A percentile compares a stretch with the other conserved stretches of the same genome.
Conservation (phyloP, 2,329 filamentous ascomycete genomes). For the Trichoderma semiorbis region DNA sequence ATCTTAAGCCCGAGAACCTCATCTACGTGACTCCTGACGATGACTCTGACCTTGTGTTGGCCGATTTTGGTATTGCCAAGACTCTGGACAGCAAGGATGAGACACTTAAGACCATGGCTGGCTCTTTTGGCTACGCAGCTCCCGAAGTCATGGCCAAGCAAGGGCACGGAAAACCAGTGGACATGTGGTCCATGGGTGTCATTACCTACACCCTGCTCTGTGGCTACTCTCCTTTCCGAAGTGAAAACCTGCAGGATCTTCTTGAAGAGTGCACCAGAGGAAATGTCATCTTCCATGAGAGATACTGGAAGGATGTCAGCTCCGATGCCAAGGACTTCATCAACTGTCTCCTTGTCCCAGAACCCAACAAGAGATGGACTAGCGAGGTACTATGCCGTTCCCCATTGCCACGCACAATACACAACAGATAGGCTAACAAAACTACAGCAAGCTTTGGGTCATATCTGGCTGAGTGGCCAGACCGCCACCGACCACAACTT, state of each 20-base stretch:
- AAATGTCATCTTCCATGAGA: constrained; percentile 89
- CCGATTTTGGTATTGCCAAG: constrained; percentile 98
- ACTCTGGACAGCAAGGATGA: constrained; percentile 90
- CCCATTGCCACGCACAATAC: neutral
- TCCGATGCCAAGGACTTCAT: constrained; percentile 96
- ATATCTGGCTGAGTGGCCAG: constrained; percentile 87
- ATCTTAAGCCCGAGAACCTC: constrained; percentile 96
- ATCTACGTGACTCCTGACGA: constrained; percentile 77
- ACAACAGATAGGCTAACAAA: neutral
- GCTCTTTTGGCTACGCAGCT: constrained; percentile 95
- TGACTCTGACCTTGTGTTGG: constrained; percentile 83
- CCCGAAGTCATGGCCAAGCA: constrained; percentile 98
- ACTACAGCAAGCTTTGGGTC: constrained; percentile 67
- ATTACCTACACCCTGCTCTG: constrained; percentile 98
- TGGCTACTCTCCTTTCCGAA: constrained; percentile 96
- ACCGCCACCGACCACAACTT: constrained; percentile 94
- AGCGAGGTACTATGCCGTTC: constrained; percentile 58
- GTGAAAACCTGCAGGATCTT: constrained; percentile 86
- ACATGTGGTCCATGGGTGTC: constrained; percentile 99
- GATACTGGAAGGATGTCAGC: constrained; percentile 98
- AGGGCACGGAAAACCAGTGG: constrained; percentile 95
- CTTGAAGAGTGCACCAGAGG: constrained; percentile 89
- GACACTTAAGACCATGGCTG: constrained; percentile 95
- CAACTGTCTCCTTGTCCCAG: constrained; percentile 70
- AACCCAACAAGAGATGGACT: constrained; percentile 71